phyloP scores from a whole-genome alignment of 2,329 filamentous ascomycete species.

The Coniosporium tulheliwenetii region DNA sequence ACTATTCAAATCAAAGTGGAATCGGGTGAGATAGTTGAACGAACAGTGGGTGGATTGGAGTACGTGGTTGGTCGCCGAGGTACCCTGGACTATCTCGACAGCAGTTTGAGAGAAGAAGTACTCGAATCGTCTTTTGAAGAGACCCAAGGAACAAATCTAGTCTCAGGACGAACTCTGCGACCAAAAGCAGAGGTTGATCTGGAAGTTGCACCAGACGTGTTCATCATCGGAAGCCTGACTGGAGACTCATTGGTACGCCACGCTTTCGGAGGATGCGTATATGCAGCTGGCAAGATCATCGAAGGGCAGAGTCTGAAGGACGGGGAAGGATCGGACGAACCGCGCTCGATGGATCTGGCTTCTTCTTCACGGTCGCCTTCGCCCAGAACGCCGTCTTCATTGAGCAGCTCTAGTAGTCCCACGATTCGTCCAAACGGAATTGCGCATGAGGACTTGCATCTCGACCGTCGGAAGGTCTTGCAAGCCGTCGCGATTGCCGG shows the following conservation, averaged over 20 bases:
- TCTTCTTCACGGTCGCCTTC: neutral
- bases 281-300: conserved; percentile 37
- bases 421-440: conserved; percentile 1
- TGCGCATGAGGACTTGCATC: conserved; percentile 19
- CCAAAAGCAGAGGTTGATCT: conserved; percentile 34
- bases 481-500: conserved; percentile 13
- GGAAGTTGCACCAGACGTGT: conserved; percentile 36
- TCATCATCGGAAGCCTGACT: conserved; percentile 42
- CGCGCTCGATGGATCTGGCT: neutral
- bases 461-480: conserved; percentile 17
- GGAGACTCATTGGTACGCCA: conserved; percentile 46
- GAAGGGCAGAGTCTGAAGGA: neutral
- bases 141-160: conserved; percentile 12
- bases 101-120: conserved; percentile 30
- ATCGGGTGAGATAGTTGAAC: conserved; percentile 27
- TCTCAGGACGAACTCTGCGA: conserved; percentile 38
- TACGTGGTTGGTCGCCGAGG: conserved; percentile 43
- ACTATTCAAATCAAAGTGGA: conserved; percentile 26
- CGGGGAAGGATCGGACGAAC: neutral
- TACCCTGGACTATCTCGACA: conserved; percentile 34
- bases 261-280: conserved; percentile 42
- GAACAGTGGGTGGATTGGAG: conserved; percentile 31
- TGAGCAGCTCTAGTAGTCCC: neutral
- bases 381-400: neutral
- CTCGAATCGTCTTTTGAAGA: conserved; percentile 9